phyloP scores from a whole-genome alignment of 108 stramenopile genomes.

The Discostella stelligeroides region DNA sequence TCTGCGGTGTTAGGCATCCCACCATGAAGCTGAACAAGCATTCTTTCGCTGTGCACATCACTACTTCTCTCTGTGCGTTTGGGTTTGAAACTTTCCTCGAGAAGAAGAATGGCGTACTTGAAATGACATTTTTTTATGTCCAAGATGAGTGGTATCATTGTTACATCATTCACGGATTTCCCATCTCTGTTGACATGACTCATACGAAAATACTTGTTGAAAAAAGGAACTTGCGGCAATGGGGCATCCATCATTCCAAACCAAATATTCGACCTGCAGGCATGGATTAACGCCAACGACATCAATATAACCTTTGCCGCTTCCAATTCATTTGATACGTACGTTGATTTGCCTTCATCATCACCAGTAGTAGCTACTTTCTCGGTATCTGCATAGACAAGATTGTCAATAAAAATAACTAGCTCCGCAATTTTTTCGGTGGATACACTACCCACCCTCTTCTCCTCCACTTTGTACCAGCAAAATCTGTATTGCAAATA shows the following conservation, averaged over 20 bases:
- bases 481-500: conserved; percentile 53
- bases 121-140: conserved; percentile 79
- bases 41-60: conserved; percentile 38
- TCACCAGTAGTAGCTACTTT: not conserved
- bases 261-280: conserved; percentile 60
- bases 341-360: conserved; percentile 1
- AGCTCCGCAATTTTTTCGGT: conserved; percentile 57
- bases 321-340: conserved; percentile 10
- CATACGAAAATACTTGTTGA: conserved; percentile 67
- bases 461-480: conserved; percentile 52
- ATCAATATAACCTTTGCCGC: conserved; percentile 43
- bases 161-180: not conserved
- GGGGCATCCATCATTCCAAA: conserved; percentile 67
- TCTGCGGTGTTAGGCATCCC: conserved; percentile 2
- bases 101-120: conserved; percentile 57
- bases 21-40: conserved; percentile 16
- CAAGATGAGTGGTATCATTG: conserved; percentile 55
- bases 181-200: conserved; percentile 10
- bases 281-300: conserved; percentile 69
- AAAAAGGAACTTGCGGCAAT: conserved; percentile 30
- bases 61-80: not conserved
- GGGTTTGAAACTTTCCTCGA: conserved; percentile 36
- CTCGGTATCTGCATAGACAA: conserved; percentile 35
- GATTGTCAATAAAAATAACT: conserved; percentile 60
- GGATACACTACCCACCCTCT: conserved; percentile 16